Evolutionary conservation across 2,329 filamentous ascomycete species (phyloP), one percentile per base, ranked within the genome.

Genomic region (Fusarium udum): DNA sequence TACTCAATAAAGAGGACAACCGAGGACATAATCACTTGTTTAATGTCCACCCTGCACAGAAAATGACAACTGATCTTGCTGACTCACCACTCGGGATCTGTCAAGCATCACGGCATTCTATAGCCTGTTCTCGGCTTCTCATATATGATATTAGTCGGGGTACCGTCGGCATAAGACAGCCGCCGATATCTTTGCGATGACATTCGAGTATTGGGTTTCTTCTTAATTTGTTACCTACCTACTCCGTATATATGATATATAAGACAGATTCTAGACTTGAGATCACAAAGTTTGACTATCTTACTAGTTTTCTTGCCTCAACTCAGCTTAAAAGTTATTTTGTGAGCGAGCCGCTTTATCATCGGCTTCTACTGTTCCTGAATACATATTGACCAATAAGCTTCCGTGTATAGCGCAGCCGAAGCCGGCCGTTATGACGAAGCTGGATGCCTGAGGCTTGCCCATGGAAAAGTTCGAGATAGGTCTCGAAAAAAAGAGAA

Each of bases 371-470:
- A 15, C 32, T 52, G 60, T 64, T 66, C 59, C 48, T 67, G 55
- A 63, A 52, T 37, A 37, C 45, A 24, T 46, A 24, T 43, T 51
- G 52, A 48, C 73, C 71, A 77, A 78, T 76, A 45, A 55, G 53
- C 61, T 43, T 63, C 26, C 49, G 22, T 53, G 31, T 45, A 74
- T 70, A 68, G 28, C 55, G 48, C 43, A 65, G 55, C 74, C 74
- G 74, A 70, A 70, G 67, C 70, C 75, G 75, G 79, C 69, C 43
- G 45, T 75, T 75, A 79, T 79, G 78, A 79, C 77, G 75, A 75
- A 68, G 72, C 72, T 77, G 73, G 74, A 63, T 77, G 79, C 75
- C 76, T 78, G 69, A 79, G 76, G 76, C 75, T 51, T 57, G 59
- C 49, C 64, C 72, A 76, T 76, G 75, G 76, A 78, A 78, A 77